Conservation (phyloP, 331 rosid genomes). For the Phaseolus coccineus region DNA sequence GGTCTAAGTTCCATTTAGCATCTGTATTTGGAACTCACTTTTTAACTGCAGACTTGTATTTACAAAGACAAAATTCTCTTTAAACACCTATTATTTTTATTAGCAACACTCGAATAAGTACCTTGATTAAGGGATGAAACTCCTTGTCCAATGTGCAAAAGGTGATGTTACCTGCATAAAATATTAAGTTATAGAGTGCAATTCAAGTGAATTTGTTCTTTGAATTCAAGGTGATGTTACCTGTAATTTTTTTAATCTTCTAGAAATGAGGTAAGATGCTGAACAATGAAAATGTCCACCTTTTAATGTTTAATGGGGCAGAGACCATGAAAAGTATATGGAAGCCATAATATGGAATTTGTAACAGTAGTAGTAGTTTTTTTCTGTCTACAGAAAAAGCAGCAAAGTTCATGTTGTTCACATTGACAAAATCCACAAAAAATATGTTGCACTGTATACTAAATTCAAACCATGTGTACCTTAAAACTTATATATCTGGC, state of each 20-base stretch:
- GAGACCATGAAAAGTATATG: constrained; percentile 48
- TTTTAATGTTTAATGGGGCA: constrained; percentile 23
- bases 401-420: constrained; percentile 34
- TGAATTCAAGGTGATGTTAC: neutral
- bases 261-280: constrained; percentile 35
- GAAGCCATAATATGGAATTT: constrained; percentile 49
- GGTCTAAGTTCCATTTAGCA: neutral
- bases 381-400: constrained; percentile 42
- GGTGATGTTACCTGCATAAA: neutral
- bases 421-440: constrained; percentile 22
- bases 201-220: constrained; percentile 8
- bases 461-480: constrained; percentile 17
- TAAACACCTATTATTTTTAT: neutral
- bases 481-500: constrained; percentile 8
- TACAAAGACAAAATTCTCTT: neutral
- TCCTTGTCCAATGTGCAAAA: neutral
- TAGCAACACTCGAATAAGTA: neutral
- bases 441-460: neutral
- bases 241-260: constrained; percentile 33
- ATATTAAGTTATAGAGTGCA: neutral
- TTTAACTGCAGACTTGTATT: neutral
- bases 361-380: neutral
- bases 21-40: neutral
- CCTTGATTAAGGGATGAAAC: neutral
- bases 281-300: constrained; percentile 41